Evolutionary conservation across 2,329 filamentous ascomycete species (phyloP).

Genomic region (Corynespora cassiicola): DNA sequence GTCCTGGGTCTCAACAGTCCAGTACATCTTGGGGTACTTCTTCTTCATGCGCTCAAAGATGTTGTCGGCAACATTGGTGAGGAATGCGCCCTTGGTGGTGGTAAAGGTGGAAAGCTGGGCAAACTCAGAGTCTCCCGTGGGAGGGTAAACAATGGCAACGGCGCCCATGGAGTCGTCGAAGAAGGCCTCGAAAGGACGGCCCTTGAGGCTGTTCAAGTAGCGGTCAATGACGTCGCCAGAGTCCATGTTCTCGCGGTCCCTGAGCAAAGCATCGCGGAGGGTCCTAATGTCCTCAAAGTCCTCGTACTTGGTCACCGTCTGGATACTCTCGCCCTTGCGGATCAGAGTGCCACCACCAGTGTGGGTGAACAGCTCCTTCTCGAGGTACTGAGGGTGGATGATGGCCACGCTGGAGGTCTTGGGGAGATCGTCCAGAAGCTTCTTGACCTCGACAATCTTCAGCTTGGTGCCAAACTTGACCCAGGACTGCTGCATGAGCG

Average conservation of each 20-base stretch:
- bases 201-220: slow-evolving; percentile 80
- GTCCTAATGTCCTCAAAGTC: slow-evolving; percentile 79
- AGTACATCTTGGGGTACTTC: slow-evolving; percentile 87
- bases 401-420: slow-evolving; percentile 95
- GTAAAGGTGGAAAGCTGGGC: slow-evolving; percentile 89
- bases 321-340: slow-evolving; percentile 87
- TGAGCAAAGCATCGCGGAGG: slow-evolving; percentile 81
- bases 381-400: slow-evolving; percentile 92
- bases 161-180: slow-evolving; percentile 95
- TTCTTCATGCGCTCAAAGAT: slow-evolving; percentile 94
- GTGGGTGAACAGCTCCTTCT: slow-evolving; percentile 97
- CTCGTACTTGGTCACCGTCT: slow-evolving; percentile 72
- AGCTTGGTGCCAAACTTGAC: slow-evolving; percentile 92
- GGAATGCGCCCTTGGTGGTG: slow-evolving; percentile 92
- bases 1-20: slow-evolving; percentile 95
- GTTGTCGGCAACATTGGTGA: slow-evolving; percentile 94
- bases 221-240: slow-evolving; percentile 83
- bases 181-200: slow-evolving; percentile 87
- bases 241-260: slow-evolving; percentile 82
- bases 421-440: slow-evolving; percentile 85
- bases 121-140: slow-evolving; percentile 68
- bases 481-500: slow-evolving; percentile 93
- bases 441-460: slow-evolving; percentile 98
- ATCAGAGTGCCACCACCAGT: slow-evolving; percentile 94
- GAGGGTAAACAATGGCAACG: slow-evolving; percentile 84